Evolutionary conservation across 179 eudicot species (phyloP), one percentile per base, ranked within the genome.

Genomic region (Amaranthus tricolor): DNA sequence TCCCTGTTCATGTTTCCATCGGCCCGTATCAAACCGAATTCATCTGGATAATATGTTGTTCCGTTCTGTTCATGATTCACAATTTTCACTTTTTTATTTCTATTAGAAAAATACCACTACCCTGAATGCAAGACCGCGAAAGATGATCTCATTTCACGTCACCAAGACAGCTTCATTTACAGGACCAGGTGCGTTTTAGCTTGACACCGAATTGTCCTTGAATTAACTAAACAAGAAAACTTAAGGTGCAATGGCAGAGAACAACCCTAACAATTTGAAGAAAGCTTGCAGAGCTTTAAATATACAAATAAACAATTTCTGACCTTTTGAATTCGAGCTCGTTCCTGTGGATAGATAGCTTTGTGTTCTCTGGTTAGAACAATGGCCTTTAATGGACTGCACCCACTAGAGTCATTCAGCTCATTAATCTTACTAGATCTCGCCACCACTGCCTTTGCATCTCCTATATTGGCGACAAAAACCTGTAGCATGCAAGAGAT

Each of bases 391-490:
- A 90, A 63, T 16, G 82, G 50, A 79, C 72, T 82, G 59, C 48
- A 74, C 79, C 62, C 75, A 71, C 63, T 80, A 47, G 82, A 77
- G 61, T 52, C 50, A 77, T 83, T 84, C 76, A 72, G 70, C 72
- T 77, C 84, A 62, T 80, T 87, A 45, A 77, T 71, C 47, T 75
- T 60, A 59, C 81, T 68, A 76, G 88, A 84, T 60, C 97, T 80
- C 19, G 91, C 97, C 62, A 90, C 87, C 78, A 92, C 91, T 51
- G 97, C 97, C 81, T 90, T 92, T 78, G 97, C 97, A 86, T 92
- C 97, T 64, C 97, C 97, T 86, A 92, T 82, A 75, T 92, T 92
- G 73, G 97, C 96, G 63, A 90, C 89, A 83, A 92, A 92, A 73
- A 92, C 94, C 97, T 92, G 48, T 16, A 17, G 45, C 43, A 75